Percentiles rank a stretch among this genome's conserved stretches.
These are phyloP conservation scores for Periglandula ipomoeae DNA, from an alignment of 2,329 filamentous ascomycete species.

Conservation along the genomic window DNA sequence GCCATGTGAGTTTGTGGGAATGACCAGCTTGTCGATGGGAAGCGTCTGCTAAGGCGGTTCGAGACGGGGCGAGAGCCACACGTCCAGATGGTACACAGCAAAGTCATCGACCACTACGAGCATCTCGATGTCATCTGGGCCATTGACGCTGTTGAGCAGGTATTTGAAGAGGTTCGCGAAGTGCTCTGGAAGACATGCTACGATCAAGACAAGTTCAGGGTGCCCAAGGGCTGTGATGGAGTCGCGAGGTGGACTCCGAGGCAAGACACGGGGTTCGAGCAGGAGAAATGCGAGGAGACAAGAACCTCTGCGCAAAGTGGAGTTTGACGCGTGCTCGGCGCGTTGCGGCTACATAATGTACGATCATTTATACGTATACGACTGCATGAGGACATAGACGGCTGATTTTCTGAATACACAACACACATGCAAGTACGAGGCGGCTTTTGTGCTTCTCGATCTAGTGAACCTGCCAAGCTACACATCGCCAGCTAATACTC, in stretches of 20 bases:
- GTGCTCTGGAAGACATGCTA: constrained; percentile 74
- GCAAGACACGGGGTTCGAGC: too few species aligned
- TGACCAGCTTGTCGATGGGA: constrained; percentile 78
- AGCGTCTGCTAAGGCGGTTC: constrained; percentile 63
- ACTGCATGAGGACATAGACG: too few species aligned
- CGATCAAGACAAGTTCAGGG: constrained; percentile 45
- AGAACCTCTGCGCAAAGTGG: too few species aligned
- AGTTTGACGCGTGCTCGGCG: too few species aligned
- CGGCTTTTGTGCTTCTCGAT: too few species aligned
- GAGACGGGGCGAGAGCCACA: constrained; percentile 70
- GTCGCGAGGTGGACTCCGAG: not conserved
- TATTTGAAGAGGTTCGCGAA: constrained; percentile 71
- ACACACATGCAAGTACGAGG: too few species aligned
- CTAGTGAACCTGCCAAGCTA: too few species aligned
- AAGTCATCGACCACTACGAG: constrained; percentile 79
- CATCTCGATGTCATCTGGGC: constrained; percentile 95
- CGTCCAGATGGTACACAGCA: constrained; percentile 71
- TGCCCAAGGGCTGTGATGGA: constrained; percentile 54
- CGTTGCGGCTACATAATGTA: too few species aligned
- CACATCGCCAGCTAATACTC: too few species aligned
- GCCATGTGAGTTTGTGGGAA: constrained; percentile 81
- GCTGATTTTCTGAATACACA: too few species aligned
- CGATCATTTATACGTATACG: too few species aligned
- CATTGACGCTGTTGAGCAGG: constrained; percentile 75
- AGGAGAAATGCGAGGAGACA: too few species aligned